phyloP scores from a whole-genome alignment of 164 flowering plant species.

The Piper betle region DNA sequence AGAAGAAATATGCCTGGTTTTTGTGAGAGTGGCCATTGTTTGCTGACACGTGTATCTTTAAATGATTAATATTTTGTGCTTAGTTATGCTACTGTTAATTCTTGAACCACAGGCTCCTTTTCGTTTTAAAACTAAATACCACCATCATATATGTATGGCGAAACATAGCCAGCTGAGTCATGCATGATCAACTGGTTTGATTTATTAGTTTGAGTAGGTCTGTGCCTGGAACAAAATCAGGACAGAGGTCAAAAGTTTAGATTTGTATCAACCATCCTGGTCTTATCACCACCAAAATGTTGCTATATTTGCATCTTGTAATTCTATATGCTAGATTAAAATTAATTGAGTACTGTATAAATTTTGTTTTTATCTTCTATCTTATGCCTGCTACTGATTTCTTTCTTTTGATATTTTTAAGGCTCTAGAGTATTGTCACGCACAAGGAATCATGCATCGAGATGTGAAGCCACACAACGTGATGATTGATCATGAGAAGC shows the following conservation, averaged over 20 bases:
- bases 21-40: not conserved
- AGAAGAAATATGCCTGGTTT: not conserved
- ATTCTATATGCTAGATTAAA: not conserved
- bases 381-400: not conserved
- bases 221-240: not conserved
- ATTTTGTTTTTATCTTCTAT: not conserved
- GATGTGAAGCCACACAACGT: conserved; percentile 99
- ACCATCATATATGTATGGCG: not conserved
- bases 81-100: not conserved
- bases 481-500: conserved; percentile 96
- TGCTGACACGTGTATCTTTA: not conserved
- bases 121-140: not conserved
- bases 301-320: too few relatives aligned
- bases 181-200: not conserved
- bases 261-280: not conserved
- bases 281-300: not conserved
- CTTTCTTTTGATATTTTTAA: conserved; percentile 4
- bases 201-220: not conserved
- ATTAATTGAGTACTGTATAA: too few relatives aligned
- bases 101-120: too few relatives aligned
- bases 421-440: conserved; percentile 98
- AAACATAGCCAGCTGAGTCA: not conserved
- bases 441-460: conserved; percentile 97
- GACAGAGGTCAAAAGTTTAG: not conserved
- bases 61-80: not conserved